These are phyloP conservation scores for Globisporangium okanoganense DNA, from an alignment of 352 stramenopile species.

Conservation along the genomic window DNA sequence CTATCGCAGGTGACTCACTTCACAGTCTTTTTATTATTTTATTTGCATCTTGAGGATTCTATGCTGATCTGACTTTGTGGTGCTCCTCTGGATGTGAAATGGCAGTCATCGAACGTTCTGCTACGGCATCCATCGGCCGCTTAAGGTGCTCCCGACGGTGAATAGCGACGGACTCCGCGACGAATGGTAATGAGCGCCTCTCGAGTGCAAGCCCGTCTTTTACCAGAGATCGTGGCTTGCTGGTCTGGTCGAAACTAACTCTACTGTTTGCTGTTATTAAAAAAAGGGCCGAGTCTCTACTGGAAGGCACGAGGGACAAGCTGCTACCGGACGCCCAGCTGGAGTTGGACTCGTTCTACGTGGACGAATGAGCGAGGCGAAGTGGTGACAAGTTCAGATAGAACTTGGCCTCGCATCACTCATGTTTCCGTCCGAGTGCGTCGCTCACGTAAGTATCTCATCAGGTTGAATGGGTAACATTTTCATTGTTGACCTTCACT, in stretches of 20 bases:
- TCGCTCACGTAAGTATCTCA: too few relatives aligned
- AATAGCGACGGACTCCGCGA: conserved; percentile 60
- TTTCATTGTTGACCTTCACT: too few relatives aligned
- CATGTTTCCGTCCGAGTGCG: too few relatives aligned
- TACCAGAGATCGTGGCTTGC: too few relatives aligned
- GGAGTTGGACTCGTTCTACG: conserved; percentile 45
- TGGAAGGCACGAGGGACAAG: conserved; percentile 25
- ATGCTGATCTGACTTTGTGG: not conserved
- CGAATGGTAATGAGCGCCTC: conserved; percentile 26
- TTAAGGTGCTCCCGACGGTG: conserved; percentile 54
- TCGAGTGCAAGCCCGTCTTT: too few relatives aligned
- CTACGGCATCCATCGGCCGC: conserved; percentile 63
- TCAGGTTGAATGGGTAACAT: too few relatives aligned
- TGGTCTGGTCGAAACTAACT: too few relatives aligned
- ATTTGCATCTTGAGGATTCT: not conserved
- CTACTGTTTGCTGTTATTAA: too few relatives aligned
- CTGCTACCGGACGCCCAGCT: conserved; percentile 27
- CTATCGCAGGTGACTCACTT: conserved; percentile 62
- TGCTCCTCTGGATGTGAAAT: not conserved
- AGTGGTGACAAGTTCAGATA: not conserved
- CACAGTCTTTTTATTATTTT: too few relatives aligned
- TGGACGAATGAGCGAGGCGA: conserved; percentile 5
- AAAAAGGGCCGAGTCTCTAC: conserved; percentile 21
- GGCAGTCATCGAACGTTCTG: conserved; percentile 51
- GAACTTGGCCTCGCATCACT: not conserved